A percentile compares a stretch with the other conserved stretches of the same genome.
These are phyloP conservation scores for Phascolomyces articulosus DNA, from an alignment of 371 early-diverging fungal genomes.

Conservation along the genomic window DNA sequence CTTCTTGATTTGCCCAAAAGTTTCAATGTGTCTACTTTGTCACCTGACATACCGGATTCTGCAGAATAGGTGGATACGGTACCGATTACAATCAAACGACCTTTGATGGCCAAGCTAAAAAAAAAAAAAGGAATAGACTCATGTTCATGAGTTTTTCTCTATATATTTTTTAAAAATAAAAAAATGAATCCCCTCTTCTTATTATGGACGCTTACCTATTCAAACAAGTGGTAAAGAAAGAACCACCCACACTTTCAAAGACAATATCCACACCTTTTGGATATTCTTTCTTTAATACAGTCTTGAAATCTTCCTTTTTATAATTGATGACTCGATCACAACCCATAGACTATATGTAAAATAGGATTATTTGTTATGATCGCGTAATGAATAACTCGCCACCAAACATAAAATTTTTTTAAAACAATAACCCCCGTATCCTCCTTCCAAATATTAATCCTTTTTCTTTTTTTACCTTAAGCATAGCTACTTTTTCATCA, in stretches of 20 bases:
- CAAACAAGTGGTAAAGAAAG: constrained; percentile 53
- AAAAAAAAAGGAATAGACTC: no score
- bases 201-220: constrained; percentile 34
- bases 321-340: constrained; percentile 54
- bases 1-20: constrained; percentile 58
- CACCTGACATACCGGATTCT: constrained; percentile 39
- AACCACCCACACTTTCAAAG: constrained; percentile 65
- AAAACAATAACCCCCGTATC: no score
- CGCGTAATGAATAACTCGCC: no score
- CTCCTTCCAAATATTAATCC: no score
- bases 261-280: constrained; percentile 61
- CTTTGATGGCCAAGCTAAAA: constrained; percentile 43
- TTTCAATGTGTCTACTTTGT: constrained; percentile 47
- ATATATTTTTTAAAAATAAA: no score
- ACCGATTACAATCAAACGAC: constrained; percentile 67
- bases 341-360: constrained; percentile 38
- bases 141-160: background rate
- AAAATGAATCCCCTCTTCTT: no score
- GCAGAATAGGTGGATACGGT: constrained; percentile 49
- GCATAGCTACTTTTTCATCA: constrained; percentile 47
- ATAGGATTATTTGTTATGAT: no score
- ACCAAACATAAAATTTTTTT: no score
- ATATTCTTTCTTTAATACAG: constrained; percentile 59
- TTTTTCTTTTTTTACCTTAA: constrained; percentile 39
- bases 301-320: constrained; percentile 50